Evolutionary conservation across 257 asterid genomes (phyloP).

Genomic region (Schizonepeta tenuifolia): DNA sequence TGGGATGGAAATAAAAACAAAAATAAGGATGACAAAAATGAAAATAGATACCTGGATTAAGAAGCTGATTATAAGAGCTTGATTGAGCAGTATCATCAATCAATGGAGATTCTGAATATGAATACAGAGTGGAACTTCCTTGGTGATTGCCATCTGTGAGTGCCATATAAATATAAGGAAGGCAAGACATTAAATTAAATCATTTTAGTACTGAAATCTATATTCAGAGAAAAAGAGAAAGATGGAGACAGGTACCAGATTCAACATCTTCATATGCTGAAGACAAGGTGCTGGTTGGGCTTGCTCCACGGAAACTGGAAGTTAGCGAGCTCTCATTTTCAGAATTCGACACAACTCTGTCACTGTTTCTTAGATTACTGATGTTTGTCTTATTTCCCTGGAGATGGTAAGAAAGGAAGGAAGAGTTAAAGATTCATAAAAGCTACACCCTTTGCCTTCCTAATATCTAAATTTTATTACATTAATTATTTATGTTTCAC

Average conservation of each 20-base stretch:
- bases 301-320: slow-evolving; percentile 61
- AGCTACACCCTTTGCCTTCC: slow-evolving; percentile 14
- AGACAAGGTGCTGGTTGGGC: slow-evolving; percentile 87
- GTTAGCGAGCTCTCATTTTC: slow-evolving; percentile 69
- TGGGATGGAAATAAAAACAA: slow-evolving; percentile 19
- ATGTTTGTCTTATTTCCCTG: slow-evolving; percentile 78
- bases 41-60: slow-evolving; percentile 55
- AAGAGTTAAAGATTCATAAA: background rate
- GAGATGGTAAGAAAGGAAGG: slow-evolving; percentile 24
- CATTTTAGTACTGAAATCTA: slow-evolving; percentile 12
- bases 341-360: slow-evolving; percentile 50
- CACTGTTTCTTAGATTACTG: slow-evolving; percentile 55
- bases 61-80: slow-evolving; percentile 53
- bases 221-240: slow-evolving; percentile 13
- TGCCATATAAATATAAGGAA: slow-evolving; percentile 29
- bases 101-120: slow-evolving; percentile 61
- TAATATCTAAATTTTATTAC: slow-evolving; percentile 20
- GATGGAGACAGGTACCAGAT: slow-evolving; percentile 58
- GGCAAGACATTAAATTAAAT: slow-evolving; percentile 13
- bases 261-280: slow-evolving; percentile 87
- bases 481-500: slow-evolving; percentile 16
- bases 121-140: slow-evolving; percentile 55
- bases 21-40: slow-evolving; percentile 28
- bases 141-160: slow-evolving; percentile 69
- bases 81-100: slow-evolving; percentile 53